Base-by-base conservation (phyloP, 257 asterid species). In the Cinchona pubescens region DNA sequence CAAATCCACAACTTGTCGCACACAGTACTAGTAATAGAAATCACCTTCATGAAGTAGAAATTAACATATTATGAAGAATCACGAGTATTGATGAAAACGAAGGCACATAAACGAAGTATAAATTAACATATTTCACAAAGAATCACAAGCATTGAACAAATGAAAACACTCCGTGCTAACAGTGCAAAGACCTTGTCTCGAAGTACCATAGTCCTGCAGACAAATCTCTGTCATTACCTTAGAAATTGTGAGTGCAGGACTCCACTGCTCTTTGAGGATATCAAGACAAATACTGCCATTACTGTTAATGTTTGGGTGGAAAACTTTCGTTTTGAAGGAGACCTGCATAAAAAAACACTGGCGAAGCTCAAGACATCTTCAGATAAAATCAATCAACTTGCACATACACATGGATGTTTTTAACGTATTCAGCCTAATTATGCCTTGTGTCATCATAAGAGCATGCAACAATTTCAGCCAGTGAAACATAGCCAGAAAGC, bases 211-310 rank as follows among this genome's bases (percentile, higher is more conserved):
- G 25, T 27, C 58, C 29, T 3, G 10, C 49, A 38, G 21, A 27
- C 38, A 43, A 38, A 67, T 37, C 21, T 67, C 3, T 13, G 45
- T 21, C 40, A 35, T 76, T 81, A 85, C 89, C 89, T 85, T 85
- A 14, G 89, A 83, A 32, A 85, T 67, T 15, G 87, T 83, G 53
- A 85, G 85, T 4, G 89, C 89, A 67, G 87, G 89, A 74, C 89
- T 85, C 89, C 89, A 85, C 64, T 85, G 89, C 79, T 85, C 89
- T 60, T 79, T 85, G 29, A 85, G 87, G 76, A 85, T 85, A 65
- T 85, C 89, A 21, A 85, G 87, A 74, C 89, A 85, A 51, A 83
- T 85, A 80, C 86, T 83, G 38, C 89, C 89, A 71, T 79, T 85
- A 71, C 89, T 83, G 79, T 85, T 85, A n/a, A n/a, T n/a, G n/a